A percentile compares a stretch with the other conserved stretches of the same genome.
Evolutionary conservation across 345 rosid species (phyloP).

Genomic region (Draba incana): DNA sequence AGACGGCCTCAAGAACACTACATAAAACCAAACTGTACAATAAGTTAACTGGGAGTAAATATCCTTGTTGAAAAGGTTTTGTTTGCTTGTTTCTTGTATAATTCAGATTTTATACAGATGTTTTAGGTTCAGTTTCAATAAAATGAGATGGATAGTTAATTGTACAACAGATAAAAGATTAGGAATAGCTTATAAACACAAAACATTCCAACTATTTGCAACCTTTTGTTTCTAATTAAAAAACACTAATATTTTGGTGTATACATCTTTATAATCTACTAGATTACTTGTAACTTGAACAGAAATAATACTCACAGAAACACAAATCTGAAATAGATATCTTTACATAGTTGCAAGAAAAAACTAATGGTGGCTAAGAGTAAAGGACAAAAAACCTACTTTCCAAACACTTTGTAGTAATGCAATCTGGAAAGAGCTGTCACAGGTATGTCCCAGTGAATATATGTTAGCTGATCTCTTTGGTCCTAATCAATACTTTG

Average conservation of each 20-base stretch:
- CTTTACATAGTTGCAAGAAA: conserved; percentile 5
- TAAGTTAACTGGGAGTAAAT: conserved; percentile 20
- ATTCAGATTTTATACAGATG: conserved; percentile 8
- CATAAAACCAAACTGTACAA: conserved; percentile 29
- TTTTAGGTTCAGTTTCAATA: conserved; percentile 35
- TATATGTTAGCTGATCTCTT: conserved; percentile 16
- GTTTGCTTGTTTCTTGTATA: conserved; percentile 6
- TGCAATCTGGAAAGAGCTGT: conserved; percentile 29
- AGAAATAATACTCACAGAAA: neutral
- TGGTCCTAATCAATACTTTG: conserved; percentile 5
- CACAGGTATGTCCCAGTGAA: conserved; percentile 24
- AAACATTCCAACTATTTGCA: conserved; percentile 30
- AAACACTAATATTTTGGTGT: neutral
- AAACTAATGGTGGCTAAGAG: conserved; percentile 23
- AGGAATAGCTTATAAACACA: conserved; percentile 18
- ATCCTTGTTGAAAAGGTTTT: conserved; percentile 22
- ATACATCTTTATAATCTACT: conserved; percentile 1
- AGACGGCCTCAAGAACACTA: conserved; percentile 29
- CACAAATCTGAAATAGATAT: neutral
- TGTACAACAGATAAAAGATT: conserved; percentile 21
- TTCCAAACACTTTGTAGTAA: conserved; percentile 1
- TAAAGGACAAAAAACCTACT: conserved; percentile 9
- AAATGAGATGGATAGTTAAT: conserved; percentile 25
- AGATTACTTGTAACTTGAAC: neutral
- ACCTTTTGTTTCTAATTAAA: conserved; percentile 1